phyloP scores from a whole-genome alignment of 805 yeast genomes.

The Saturnispora besseyi region DNA sequence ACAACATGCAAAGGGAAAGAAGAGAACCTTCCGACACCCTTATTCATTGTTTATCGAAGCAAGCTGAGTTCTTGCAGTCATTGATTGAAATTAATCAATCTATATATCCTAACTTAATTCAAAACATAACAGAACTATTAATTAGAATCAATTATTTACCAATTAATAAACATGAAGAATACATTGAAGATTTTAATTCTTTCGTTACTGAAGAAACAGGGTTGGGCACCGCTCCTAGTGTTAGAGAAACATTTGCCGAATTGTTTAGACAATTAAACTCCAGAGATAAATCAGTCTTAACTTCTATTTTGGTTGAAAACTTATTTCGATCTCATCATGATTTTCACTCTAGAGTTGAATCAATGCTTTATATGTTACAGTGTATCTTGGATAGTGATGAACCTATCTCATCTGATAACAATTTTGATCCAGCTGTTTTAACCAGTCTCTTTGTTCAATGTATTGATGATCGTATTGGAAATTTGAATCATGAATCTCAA shows the following conservation, averaged over 20 bases:
- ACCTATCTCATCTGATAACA: conserved; percentile 13
- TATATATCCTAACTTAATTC: conserved; percentile 13
- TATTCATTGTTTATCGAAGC: conserved; percentile 19
- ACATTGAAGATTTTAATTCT: conserved; percentile 52
- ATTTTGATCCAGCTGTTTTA: conserved; percentile 10
- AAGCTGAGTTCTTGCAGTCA: conserved; percentile 27
- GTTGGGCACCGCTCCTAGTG: conserved; percentile 41
- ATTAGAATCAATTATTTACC: conserved; percentile 35
- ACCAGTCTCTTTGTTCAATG: neutral
- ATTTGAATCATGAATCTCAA: conserved; percentile 20
- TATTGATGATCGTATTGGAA: conserved; percentile 11
- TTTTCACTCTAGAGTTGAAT: conserved; percentile 28
- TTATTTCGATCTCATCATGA: conserved; percentile 6
- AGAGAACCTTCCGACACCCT: conserved; percentile 18
- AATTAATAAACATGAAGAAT: conserved; percentile 35
- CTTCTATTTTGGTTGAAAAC: conserved; percentile 16
- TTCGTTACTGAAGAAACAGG: conserved; percentile 73
- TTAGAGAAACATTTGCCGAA: conserved; percentile 56
- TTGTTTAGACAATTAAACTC: conserved; percentile 42
- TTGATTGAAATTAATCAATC: conserved; percentile 18
- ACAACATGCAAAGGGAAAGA: conserved; percentile 17
- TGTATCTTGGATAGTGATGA: conserved; percentile 35
- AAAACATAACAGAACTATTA: conserved; percentile 24
- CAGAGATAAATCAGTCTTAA: conserved; percentile 28
- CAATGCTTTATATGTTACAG: conserved; percentile 33